Evolutionary conservation across 371 early-diverging fungal genomes (phyloP), one percentile per base, ranked within the genome.

Genomic region (Mucor circinelloides): DNA sequence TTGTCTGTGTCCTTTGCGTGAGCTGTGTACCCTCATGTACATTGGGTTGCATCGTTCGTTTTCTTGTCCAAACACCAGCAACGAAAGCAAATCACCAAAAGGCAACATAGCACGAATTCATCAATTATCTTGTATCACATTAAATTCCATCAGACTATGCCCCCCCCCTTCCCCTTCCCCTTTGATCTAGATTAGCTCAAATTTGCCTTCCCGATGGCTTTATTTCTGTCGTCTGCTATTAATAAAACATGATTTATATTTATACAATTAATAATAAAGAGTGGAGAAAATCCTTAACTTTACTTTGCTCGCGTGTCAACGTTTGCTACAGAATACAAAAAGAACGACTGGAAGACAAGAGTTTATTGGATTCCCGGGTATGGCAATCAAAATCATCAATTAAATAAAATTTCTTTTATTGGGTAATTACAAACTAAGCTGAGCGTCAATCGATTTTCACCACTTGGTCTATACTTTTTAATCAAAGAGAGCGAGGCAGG

Each of bases 71-170:
- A 46, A 8, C 40, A 40, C 17, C 40, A 40, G 17, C 40, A 40
- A 40, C 1, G 40, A 40, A 40, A 40, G 15, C 40, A 40, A 15
- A 46, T 19, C 23, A 21, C n/a, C 19, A n/a, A 52, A 52, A 52
- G 63, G 55, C 31, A 63, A 63, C 54, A 38, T 36, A 54, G 34
- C 63, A 63, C 52, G 54, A 52, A 34, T 54, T 32, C 34, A 46
- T 13, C 32, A 58, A 54, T 56, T 56, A 56, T 32, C 32, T 30
- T 56, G 57, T 56, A 32, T 32, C 17, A 56, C 57, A 56, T 56
- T 32, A 31, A 56, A 19, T 56, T 56, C 31, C 57, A 32, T 30
- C 25, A 54, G 21, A 46, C 54, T 4, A 19, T n/a, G 2, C 50
- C 50, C 50, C 30, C 54, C 28, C 17, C 25, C 25, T 54, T 17